These are phyloP conservation scores for Rhizodiscina lignyota DNA, from an alignment of 495 filamentous ascomycete species.

Conservation along the genomic window DNA sequence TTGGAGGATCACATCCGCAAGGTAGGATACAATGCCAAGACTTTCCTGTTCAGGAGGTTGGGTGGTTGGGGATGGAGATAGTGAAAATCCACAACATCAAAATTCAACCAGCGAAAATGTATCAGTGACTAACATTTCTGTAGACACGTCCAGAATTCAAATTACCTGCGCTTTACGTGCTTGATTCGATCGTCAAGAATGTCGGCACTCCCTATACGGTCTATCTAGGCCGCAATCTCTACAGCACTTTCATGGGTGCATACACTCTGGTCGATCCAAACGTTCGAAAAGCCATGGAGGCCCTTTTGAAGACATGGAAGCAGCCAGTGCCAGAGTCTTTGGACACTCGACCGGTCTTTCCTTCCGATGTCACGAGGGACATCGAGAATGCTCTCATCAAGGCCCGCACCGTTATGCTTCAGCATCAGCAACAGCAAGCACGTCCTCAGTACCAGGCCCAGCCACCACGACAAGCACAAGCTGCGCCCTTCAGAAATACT, in stretches of 20 bases:
- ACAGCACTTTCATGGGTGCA: conserved; percentile 87
- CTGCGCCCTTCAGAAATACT: conserved; percentile 40
- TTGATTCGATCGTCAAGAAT: conserved; percentile 97
- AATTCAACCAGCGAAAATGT: no score
- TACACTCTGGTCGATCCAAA: conserved; percentile 70
- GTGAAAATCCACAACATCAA: no score
- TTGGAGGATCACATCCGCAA: conserved; percentile 82
- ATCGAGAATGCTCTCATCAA: conserved; percentile 93
- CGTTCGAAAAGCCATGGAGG: conserved; percentile 80
- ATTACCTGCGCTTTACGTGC: conserved; percentile 87
- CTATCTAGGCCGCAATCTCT: conserved; percentile 82
- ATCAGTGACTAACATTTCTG: conserved; percentile 6
- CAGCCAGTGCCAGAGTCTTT: conserved; percentile 85
- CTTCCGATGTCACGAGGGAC: conserved; percentile 61
- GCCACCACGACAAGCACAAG: conserved; percentile 29
- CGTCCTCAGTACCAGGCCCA: conserved; percentile 46
- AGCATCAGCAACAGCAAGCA: conserved; percentile 50
- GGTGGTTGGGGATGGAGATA: no score
- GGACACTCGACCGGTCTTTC: conserved; percentile 77
- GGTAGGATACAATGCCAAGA: conserved; percentile 43
- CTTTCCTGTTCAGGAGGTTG: no score
- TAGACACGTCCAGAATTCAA: conserved; percentile 77
- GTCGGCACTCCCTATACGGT: conserved; percentile 93
- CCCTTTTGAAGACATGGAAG: conserved; percentile 97
- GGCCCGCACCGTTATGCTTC: conserved; percentile 56